Evolutionary conservation across 306 rosid genomes (phyloP), one percentile per base, ranked within the genome.

Genomic region (Morella rubra): DNA sequence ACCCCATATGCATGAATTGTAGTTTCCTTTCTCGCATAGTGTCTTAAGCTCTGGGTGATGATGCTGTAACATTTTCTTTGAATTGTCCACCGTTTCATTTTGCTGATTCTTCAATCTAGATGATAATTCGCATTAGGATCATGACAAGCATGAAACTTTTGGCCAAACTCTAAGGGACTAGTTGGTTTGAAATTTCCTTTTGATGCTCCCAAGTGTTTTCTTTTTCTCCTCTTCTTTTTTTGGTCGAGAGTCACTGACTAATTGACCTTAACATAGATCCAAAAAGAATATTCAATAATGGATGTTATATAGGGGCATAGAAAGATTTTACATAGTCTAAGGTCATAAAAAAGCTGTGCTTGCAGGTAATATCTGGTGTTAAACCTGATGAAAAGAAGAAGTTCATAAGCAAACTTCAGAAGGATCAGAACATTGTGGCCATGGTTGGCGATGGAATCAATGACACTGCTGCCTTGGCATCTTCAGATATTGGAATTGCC

Each of bases 401-500:
- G 50, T 94, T 91, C 81, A 85, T 91, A 76, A 87, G 84, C 54
- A 79, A 81, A 66, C 95, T 94, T 64, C 95, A 90, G 82, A 82
- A 86, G 50, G 86, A 85, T 80, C 84, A 84, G 46, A 90, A 82
- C 51, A 58, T 91, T 72, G 93, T 94, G 53, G 98, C 97, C 45
- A 94, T 94, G 98, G 98, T 91, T 83, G 97, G 97, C 62, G 98
- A 94, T 84, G 98, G 98, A 81, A 94, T 94, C 74, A 94, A 94
- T 65, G 98, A 94, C 85, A 91, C 96, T 73, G 97, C 98, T 81
- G 98, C 98, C n/a, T 83, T 94, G 81, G 98, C 98, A 75, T 76
- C 91, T 66, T 82, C 97, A 44, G 91, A 94, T 81, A 72, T 94
- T 84, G 98, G 97, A 69, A 90, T 94, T 84, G 98, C 97, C 72